Base-by-base conservation (phyloP, 2,329 filamentous ascomycete species). In the Botrytis byssoidea region DNA sequence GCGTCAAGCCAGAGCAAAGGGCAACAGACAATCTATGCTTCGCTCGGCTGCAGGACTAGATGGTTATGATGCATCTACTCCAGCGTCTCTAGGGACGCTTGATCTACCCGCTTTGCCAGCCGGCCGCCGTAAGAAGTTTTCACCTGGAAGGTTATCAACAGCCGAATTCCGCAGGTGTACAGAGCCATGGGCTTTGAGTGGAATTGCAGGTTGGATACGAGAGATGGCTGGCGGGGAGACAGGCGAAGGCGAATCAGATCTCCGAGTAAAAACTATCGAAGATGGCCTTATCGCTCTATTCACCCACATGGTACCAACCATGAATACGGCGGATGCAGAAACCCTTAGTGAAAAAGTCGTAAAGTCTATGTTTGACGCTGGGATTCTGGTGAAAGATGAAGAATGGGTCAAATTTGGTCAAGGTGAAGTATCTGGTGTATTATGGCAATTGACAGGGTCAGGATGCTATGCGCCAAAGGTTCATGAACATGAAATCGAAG, bases 261-360 rank as follows among this genome's bases (percentile, higher is more conserved):
- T 99, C 65, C 94, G 92, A 81, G 89, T 92, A 80, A 93, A 94
- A 79, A 91, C 92, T 2, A 90, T 99, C 70, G 91, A 94, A 74
- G 95, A 98, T 77, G 95, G 93, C 3, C 86, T 99, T 60, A 91
- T 97, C 60, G 92, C 91, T 44, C 85, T 99, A 10, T 98, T 99
- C 82, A 97, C 93, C 2, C 89, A 93, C 83, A 98, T 98, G 82
- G 94, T 99, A 0, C 95, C 96, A 0, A 99, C 94, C 0, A 98
- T 99, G 94, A 98, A 99, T 79, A 95, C 96, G 60, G 95, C 95
- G 9, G 97, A 99, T 85, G 96, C 96, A 0, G 96, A 99, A 81
- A 92, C 91, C 1, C 86, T 99, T 70, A 93, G 93, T 75, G 88
- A 89, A 74, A 90, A 89, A 59, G 93, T 97, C 0, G 90, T 97